Conservation (phyloP, 805 yeast genomes). For the Cyberlindnera sargentensis region DNA sequence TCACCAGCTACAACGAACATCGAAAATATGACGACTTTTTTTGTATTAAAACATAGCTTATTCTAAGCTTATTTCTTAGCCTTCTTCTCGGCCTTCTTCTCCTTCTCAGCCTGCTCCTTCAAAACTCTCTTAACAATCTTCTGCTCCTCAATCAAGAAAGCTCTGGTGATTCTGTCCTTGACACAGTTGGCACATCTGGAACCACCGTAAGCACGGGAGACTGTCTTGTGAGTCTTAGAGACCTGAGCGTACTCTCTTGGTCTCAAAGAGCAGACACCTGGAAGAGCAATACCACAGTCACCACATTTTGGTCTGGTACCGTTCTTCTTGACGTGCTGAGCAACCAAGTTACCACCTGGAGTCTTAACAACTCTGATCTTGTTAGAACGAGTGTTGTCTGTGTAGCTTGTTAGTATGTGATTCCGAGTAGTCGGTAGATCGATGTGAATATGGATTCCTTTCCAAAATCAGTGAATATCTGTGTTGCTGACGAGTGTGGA, state of each 20-base stretch:
- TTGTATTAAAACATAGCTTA: conserved; percentile 16
- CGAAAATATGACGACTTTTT: neutral
- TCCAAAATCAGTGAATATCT: too few relatives aligned
- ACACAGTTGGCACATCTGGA: conserved; percentile 97
- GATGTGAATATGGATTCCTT: too few relatives aligned
- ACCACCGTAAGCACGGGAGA: conserved; percentile 99
- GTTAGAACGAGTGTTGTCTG: conserved; percentile 99
- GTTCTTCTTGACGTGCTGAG: conserved; percentile 90
- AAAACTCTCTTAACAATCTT: conserved; percentile 99
- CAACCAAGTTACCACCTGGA: conserved; percentile 99
- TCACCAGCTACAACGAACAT: neutral
- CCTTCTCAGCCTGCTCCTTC: conserved; percentile 92
- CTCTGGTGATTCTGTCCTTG: conserved; percentile 98
- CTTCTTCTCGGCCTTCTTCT: conserved; percentile 52
- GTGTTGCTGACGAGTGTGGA: too few relatives aligned
- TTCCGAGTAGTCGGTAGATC: too few relatives aligned
- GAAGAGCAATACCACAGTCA: conserved; percentile 72
- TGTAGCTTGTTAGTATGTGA: too few relatives aligned
- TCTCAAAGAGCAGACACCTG: conserved; percentile 91
- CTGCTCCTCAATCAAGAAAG: conserved; percentile 99
- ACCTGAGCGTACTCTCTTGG: conserved; percentile 96
- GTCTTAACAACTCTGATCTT: conserved; percentile 99
- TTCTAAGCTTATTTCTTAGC: conserved; percentile 22
- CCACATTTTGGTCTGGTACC: conserved; percentile 82
- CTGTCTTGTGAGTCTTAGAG: conserved; percentile 96